phyloP scores from a whole-genome alignment of 2,329 filamentous ascomycete species.

The Polychaeton citri region DNA sequence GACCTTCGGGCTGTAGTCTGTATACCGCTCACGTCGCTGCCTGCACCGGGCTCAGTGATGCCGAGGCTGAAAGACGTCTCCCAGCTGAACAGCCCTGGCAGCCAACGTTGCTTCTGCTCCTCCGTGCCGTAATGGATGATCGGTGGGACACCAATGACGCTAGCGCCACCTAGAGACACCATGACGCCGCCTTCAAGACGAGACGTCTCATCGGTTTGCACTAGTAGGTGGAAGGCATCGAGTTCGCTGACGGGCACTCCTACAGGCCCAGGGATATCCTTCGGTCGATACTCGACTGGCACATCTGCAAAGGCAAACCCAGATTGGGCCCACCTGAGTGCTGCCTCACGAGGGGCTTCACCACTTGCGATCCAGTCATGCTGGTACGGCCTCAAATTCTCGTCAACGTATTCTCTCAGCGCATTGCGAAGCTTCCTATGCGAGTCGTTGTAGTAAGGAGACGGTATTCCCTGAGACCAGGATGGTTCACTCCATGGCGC shows the following conservation, averaged over 20 bases:
- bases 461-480: no score
- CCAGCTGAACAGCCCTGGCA: constrained; percentile 46
- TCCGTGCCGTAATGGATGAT: constrained; percentile 49
- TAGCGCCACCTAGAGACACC: constrained; percentile 45
- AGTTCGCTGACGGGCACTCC: constrained; percentile 36
- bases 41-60: constrained; percentile 49
- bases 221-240: constrained; percentile 41
- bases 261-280: constrained; percentile 27
- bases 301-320: no score
- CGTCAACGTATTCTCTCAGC: no score
- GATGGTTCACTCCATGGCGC: no score
- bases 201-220: constrained; percentile 18
- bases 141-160: constrained; percentile 50
- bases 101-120: constrained; percentile 45
- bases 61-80: constrained; percentile 50
- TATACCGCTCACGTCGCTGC: constrained; percentile 52
- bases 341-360: no score
- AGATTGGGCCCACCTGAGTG: no score
- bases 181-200: constrained; percentile 41
- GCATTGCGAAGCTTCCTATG: no score
- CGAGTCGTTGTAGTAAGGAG: no score
- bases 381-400: no score
- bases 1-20: constrained; percentile 42
- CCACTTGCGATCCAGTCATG: no score
- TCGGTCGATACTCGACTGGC: constrained; percentile 31